These are phyloP conservation scores for Trypethelium eluteriae DNA, from an alignment of 495 filamentous ascomycete genomes.

Conservation along the genomic window DNA sequence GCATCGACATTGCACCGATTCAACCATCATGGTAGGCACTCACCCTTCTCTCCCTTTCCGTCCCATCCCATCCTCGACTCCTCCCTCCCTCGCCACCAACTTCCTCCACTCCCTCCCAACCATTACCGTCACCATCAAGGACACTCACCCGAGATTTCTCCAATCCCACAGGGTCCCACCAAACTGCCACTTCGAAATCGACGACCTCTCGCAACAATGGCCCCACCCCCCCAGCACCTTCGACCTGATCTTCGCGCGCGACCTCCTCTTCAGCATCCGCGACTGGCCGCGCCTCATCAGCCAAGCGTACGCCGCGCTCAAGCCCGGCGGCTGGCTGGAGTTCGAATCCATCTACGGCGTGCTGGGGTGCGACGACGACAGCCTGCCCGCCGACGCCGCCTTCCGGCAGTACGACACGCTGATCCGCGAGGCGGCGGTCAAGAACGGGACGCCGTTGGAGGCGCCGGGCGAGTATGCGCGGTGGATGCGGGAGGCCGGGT, in stretches of 20 bases:
- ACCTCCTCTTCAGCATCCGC: constrained; percentile 26
- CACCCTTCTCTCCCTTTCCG: background rate
- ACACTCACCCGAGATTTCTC: too few species aligned
- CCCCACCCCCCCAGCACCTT: constrained; percentile 35
- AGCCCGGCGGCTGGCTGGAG: constrained; percentile 18
- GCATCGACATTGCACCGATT: constrained; percentile 57
- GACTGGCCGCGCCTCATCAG: constrained; percentile 32
- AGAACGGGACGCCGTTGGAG: constrained; percentile 8
- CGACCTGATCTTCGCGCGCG: constrained; percentile 32
- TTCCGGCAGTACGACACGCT: constrained; percentile 1
- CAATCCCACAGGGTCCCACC: constrained; percentile 30
- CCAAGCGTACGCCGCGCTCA: constrained; percentile 8
- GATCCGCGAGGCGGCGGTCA: constrained; percentile 5
- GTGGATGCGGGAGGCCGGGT: constrained; percentile 13
- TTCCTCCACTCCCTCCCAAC: too few species aligned
- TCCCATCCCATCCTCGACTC: background rate
- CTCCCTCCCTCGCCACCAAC: background rate
- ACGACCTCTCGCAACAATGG: constrained; percentile 46
- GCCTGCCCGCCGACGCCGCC: constrained; percentile 9
- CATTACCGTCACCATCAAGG: too few species aligned
- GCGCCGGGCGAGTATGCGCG: background rate
- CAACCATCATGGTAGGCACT: constrained; percentile 45
- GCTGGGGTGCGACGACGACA: constrained; percentile 17
- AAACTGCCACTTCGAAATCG: constrained; percentile 55
- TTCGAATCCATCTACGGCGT: constrained; percentile 4